Evolutionary conservation across 768 basidiomycete species (phyloP), one percentile per base, ranked within the genome.

Genomic region (Porpolomopsis calyptriformis): DNA sequence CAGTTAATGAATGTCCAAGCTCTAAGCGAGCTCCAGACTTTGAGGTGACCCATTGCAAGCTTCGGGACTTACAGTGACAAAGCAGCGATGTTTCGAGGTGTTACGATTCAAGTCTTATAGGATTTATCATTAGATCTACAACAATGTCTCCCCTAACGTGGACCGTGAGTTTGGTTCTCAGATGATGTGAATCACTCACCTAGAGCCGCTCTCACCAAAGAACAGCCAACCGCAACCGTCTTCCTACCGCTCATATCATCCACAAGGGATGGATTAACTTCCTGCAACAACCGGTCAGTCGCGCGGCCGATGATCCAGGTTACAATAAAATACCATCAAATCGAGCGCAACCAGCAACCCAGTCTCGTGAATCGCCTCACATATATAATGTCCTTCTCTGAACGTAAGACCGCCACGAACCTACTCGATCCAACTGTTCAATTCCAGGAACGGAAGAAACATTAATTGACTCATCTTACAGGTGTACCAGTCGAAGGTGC

Each of bases 401-500:
- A 98, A 99, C 29, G 29, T 31, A 31, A 14, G 67, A 9, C 96
- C 96, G 2, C 96, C 96, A 55, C 93, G 84, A 19, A 94, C 89
- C 78, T 85, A 47, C 29, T 37, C n/a, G n/a, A n/a, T n/a, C n/a
- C n/a, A n/a, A n/a, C n/a, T n/a, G n/a, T n/a, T n/a, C n/a, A n/a
- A n/a, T n/a, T n/a, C n/a, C n/a, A n/a, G n/a, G n/a, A n/a, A n/a
- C n/a, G n/a, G 24, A 24, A 24, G 40, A 14, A 29, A 27, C 12
- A 20, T 19, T 8, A 31, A 29, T 18, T 14, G n/a, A 3, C 29
- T 11, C 48, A 11, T 49, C 77, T 60, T 51, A 89, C 90, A 20
- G 90, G 90, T 37, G 90, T 93, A 16, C 90, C 91, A 37, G 91
- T 94, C 40, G 87, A 89, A 1, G 93, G 94, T n/a, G 96, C 96